Evolutionary conservation across 352 stramenopile genomes (phyloP).

Genomic region (Pythium rhizo-oryzae): DNA sequence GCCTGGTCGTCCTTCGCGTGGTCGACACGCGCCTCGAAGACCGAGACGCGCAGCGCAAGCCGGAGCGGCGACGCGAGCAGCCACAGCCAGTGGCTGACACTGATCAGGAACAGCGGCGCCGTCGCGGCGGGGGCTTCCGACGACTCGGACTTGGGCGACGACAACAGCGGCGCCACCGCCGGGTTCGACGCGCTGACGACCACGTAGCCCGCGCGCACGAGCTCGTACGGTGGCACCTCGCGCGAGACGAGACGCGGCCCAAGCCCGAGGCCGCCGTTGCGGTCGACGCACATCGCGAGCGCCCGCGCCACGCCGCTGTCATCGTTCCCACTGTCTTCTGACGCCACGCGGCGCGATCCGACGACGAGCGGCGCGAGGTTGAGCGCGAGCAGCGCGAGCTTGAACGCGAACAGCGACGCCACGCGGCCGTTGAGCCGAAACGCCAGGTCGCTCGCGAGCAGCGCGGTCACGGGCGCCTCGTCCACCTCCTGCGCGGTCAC

Average conservation of each 20-base stretch:
- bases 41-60: not conserved
- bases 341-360: not conserved
- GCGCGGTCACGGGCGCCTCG: conserved; percentile 33
- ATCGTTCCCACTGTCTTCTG: not conserved
- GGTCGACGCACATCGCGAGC: not conserved
- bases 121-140: no score
- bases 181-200: not conserved
- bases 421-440: conserved; percentile 39
- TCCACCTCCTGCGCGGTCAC: conserved; percentile 37
- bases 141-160: not conserved
- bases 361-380: conserved; percentile 41
- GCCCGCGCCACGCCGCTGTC: not conserved
- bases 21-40: not conserved
- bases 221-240: conserved; percentile 1
- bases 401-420: conserved; percentile 44
- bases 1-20: not conserved
- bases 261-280: not conserved
- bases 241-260: not conserved
- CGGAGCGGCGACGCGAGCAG: not conserved
- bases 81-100: not conserved
- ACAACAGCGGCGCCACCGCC: not conserved
- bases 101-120: not conserved
- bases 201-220: conserved; percentile 10
- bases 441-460: conserved; percentile 36
- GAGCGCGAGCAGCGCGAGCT: conserved; percentile 40